Conservation (phyloP, 202 grass and related monocot species). For the Zizania palustris region DNA sequence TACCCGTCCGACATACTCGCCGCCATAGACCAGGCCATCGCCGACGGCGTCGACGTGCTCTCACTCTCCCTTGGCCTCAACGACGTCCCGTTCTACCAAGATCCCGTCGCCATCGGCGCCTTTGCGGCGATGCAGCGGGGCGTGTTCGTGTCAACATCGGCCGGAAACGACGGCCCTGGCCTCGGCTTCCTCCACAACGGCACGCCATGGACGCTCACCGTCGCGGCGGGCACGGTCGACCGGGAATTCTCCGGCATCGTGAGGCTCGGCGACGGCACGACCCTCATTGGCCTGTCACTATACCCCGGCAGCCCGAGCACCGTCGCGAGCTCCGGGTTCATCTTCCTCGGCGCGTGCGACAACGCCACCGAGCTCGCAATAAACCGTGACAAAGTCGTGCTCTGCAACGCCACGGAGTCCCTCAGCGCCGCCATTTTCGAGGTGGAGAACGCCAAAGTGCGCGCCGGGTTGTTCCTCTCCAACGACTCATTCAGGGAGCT, state of each 20-base stretch:
- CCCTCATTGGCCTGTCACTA: conserved; percentile 56
- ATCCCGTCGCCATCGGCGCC: conserved; percentile 70
- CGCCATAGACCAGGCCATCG: conserved; percentile 69
- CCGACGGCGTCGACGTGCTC: conserved; percentile 80
- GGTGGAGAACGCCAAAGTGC: conserved; percentile 39
- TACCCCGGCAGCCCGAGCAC: conserved; percentile 54
- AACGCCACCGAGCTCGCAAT: conserved; percentile 39
- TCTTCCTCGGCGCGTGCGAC: conserved; percentile 59
- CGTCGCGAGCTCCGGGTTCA: conserved; percentile 25
- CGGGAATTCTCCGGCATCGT: conserved; percentile 54
- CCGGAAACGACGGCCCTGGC: conserved; percentile 73
- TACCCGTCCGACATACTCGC: conserved; percentile 67
- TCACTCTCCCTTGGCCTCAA: conserved; percentile 65
- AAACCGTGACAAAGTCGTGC: conserved; percentile 55
- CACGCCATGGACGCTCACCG: conserved; percentile 71
- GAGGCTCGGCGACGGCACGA: conserved; percentile 56
- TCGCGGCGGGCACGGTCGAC: conserved; percentile 59
- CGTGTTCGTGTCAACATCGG: conserved; percentile 71
- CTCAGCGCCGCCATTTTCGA: background rate
- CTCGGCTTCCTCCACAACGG: conserved; percentile 66
- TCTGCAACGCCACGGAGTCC: conserved; percentile 47
- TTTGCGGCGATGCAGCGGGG: conserved; percentile 71
- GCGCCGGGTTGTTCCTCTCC: conserved; percentile 64
- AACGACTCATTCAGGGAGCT: conserved; percentile 31
- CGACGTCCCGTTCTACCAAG: conserved; percentile 41